These are phyloP conservation scores for Dinochytrium kinnereticum DNA, from an alignment of 371 early-diverging fungal species.

Conservation along the genomic window DNA sequence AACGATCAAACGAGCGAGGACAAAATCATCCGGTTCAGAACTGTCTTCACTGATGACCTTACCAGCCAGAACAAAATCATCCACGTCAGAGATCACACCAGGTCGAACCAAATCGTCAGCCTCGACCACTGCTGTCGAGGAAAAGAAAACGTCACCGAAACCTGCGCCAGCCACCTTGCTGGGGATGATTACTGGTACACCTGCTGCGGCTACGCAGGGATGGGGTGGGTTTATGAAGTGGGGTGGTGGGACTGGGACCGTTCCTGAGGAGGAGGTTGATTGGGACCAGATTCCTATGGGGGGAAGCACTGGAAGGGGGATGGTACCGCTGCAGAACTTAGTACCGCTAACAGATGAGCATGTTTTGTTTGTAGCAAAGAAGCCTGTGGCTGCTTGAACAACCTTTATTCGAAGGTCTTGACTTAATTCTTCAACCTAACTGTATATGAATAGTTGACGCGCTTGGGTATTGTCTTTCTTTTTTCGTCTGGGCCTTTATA, in stretches of 20 bases:
- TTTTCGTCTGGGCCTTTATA: no score
- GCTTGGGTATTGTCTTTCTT: no score
- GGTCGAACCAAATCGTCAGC: no score
- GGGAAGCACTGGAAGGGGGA: background rate
- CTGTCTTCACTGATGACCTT: no score
- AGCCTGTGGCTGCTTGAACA: no score
- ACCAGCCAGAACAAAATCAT: no score
- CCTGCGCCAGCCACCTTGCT: background rate
- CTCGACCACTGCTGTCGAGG: background rate
- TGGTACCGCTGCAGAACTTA: background rate
- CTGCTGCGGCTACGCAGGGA: background rate
- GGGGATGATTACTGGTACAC: background rate
- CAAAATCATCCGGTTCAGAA: no score
- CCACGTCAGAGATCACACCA: no score
- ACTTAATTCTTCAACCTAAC: no score
- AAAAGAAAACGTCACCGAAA: background rate
- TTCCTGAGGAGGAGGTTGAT: background rate
- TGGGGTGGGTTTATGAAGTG: background rate
- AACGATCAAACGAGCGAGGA: no score
- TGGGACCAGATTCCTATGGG: background rate
- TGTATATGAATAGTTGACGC: no score
- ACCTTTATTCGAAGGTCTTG: no score
- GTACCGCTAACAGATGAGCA: background rate
- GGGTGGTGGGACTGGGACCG: background rate
- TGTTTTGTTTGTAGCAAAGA: slow-evolving; percentile 8